Evolutionary conservation across 768 basidiomycete genomes (phyloP).

Genomic region (Clavulina sp.): DNA sequence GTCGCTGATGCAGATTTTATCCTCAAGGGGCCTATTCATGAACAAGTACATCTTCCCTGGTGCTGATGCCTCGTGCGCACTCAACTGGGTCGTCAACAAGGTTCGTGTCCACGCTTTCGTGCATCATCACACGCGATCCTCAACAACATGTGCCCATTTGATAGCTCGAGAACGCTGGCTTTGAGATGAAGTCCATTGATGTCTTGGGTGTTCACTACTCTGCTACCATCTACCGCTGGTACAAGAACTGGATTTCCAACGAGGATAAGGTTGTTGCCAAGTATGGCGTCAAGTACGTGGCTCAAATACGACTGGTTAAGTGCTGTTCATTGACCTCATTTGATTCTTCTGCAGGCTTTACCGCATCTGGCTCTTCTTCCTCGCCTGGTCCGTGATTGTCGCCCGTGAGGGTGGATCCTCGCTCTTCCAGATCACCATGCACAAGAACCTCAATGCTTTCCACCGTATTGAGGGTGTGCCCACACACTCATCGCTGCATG

Average conservation of each 20-base stretch:
- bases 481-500: constrained; percentile 33
- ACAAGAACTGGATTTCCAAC: constrained; percentile 93
- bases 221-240: constrained; percentile 81
- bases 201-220: constrained; percentile 97
- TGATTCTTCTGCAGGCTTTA: constrained; percentile 40
- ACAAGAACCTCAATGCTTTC: constrained; percentile 96
- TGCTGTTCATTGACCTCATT: too few species aligned
- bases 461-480: constrained; percentile 75
- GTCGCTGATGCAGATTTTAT: neutral
- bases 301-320: neutral
- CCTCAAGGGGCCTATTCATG: constrained; percentile 80
- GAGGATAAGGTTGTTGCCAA: constrained; percentile 73
- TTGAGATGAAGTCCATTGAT: constrained; percentile 92
- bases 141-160: neutral
- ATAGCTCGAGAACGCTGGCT: constrained; percentile 63
- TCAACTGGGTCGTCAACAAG: constrained; percentile 83
- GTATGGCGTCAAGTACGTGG: constrained; percentile 58
- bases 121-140: neutral
- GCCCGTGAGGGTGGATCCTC: constrained; percentile 61
- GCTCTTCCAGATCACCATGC: constrained; percentile 92
- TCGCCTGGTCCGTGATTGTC: constrained; percentile 75
- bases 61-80: constrained; percentile 88
- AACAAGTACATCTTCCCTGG: constrained; percentile 98
- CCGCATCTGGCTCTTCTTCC: constrained; percentile 92
- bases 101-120: constrained; percentile 21